A percentile compares a stretch with the other conserved stretches of the same genome.
Evolutionary conservation across 2,329 filamentous ascomycete species (phyloP).

Genomic region (Penicillium concentricum): DNA sequence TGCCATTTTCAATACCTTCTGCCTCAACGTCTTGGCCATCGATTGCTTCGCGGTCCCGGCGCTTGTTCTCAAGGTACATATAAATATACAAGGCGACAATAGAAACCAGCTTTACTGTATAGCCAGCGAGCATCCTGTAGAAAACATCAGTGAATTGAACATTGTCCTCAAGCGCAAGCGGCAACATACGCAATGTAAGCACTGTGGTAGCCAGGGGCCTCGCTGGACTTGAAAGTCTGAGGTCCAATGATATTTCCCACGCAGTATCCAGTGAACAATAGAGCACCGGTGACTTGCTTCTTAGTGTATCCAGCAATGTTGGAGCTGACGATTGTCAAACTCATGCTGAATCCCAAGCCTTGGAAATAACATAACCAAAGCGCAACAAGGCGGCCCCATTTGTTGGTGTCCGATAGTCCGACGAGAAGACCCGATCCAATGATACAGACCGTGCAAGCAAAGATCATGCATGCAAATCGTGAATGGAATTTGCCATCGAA

Average conservation of each 20-base stretch:
- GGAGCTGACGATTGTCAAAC: constrained; percentile 53
- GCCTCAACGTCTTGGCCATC: constrained; percentile 46
- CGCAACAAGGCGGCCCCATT: constrained; percentile 58
- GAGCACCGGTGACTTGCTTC: constrained; percentile 53
- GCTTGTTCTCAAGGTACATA: constrained; percentile 57
- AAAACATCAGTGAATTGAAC: background rate
- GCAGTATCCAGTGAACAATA: constrained; percentile 55
- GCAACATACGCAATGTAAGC: constrained; percentile 28
- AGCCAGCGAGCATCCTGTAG: constrained; percentile 56
- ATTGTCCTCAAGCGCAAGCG: background rate
- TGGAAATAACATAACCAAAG: constrained; percentile 60
- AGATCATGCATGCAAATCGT: constrained; percentile 56
- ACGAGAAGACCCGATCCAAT: constrained; percentile 54
- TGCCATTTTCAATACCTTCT: constrained; percentile 54
- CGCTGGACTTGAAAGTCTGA: constrained; percentile 52
- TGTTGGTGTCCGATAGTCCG: constrained; percentile 50
- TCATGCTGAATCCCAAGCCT: constrained; percentile 54
- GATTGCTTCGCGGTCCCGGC: constrained; percentile 50
- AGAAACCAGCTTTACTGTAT: constrained; percentile 52
- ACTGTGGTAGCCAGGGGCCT: constrained; percentile 50
- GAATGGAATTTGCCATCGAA: constrained; percentile 48
- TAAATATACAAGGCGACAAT: constrained; percentile 55
- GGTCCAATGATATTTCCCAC: constrained; percentile 57
- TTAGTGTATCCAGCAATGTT: constrained; percentile 58
- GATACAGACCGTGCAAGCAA: constrained; percentile 57